Percentiles rank a stretch among this genome's conserved stretches.
Conservation (phyloP, 305 asterid genomes). For the Fraxinus baroniana region DNA sequence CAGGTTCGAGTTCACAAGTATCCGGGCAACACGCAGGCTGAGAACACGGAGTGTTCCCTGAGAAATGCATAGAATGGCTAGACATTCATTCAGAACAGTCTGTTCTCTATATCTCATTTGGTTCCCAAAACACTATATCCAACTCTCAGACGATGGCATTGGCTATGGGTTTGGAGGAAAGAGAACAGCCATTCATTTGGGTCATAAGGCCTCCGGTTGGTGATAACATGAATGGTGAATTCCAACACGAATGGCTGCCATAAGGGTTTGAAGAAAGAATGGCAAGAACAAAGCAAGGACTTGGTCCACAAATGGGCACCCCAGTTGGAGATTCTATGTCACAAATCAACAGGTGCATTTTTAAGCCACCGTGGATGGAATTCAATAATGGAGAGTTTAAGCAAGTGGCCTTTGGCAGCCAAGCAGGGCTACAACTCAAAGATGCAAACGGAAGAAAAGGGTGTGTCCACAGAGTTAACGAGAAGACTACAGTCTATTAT, state of each 20-base stretch:
- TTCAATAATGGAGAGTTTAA: conserved; percentile 40
- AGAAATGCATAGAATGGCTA: conserved; percentile 67
- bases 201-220: conserved; percentile 72
- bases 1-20: not conserved
- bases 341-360: conserved; percentile 62
- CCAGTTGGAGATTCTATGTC: conserved; percentile 82
- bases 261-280: conserved; percentile 47
- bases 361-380: not conserved
- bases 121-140: conserved; percentile 80
- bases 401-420: conserved; percentile 94
- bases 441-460: conserved; percentile 78
- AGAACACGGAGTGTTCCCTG: conserved; percentile 55
- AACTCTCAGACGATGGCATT: conserved; percentile 72
- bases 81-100: conserved; percentile 49
- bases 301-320: conserved; percentile 84
- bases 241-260: conserved; percentile 72
- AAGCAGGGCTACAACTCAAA: conserved; percentile 82
- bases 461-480: conserved; percentile 61
- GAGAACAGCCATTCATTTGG: conserved; percentile 65
- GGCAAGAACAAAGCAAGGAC: conserved; percentile 36
- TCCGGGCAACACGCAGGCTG: conserved; percentile 52
- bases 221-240: conserved; percentile 42
- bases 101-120: conserved; percentile 74
- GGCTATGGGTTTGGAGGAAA: conserved; percentile 67
- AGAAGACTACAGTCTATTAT: conserved; percentile 47